Conservation (phyloP, 2,329 filamentous ascomycete genomes). For the Clarireedia homoeocarpa region DNA sequence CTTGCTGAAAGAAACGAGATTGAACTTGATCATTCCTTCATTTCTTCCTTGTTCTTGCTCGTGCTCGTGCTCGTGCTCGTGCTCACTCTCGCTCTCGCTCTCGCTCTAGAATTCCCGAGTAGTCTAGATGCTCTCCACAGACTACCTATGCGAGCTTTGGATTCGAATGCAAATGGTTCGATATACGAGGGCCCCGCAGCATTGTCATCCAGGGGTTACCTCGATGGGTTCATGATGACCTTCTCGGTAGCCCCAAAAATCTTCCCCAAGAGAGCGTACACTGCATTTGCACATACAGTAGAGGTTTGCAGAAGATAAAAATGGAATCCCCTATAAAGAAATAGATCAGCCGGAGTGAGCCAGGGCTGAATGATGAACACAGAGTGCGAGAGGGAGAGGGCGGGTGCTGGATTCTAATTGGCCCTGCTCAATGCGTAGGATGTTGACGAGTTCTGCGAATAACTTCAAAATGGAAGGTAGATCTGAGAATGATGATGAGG, state of each 20-base stretch:
- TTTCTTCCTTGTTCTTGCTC: neutral
- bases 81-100: neutral
- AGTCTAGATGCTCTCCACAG: neutral
- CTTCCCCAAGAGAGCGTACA: too few relatives aligned
- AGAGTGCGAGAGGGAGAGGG: too few relatives aligned
- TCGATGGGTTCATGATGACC: neutral
- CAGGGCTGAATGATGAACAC: neutral
- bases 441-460: neutral
- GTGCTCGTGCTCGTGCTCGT: too few relatives aligned
- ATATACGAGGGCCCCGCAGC: conserved; percentile 1
- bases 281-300: neutral
- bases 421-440: neutral
- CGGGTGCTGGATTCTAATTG: neutral
- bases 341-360: neutral
- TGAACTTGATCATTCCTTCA: neutral
- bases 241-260: neutral
- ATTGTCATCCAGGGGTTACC: neutral
- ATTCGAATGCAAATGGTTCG: neutral
- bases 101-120: neutral
- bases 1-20: neutral
- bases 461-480: conserved; percentile 2
- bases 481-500: neutral
- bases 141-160: neutral
- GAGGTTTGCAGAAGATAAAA: neutral
- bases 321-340: neutral